A percentile compares a stretch with the other conserved stretches of the same genome.
phyloP scores from a whole-genome alignment of 495 filamentous ascomycete genomes.

The Neurospora sp. region DNA sequence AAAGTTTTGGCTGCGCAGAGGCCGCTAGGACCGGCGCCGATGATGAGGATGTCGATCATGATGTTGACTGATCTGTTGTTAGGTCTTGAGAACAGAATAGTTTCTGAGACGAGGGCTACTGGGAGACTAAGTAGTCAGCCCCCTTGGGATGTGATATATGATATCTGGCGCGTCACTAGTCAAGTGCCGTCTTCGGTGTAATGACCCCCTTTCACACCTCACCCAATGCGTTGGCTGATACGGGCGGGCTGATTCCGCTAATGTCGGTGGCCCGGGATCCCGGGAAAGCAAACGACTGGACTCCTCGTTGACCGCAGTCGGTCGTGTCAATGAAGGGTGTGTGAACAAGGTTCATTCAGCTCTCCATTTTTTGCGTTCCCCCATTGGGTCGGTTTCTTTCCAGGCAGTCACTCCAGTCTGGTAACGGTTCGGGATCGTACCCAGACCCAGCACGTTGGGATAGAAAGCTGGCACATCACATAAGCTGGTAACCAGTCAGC shows the following conservation, averaged over 20 bases:
- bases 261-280: neutral
- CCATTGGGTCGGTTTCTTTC: neutral
- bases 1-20: constrained; percentile 63
- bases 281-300: neutral
- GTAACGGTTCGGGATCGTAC: neutral
- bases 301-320: neutral
- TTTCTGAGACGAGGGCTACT: neutral
- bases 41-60: constrained; percentile 16
- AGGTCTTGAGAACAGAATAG: neutral
- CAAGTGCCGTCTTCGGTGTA: neutral
- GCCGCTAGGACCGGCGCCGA: constrained; percentile 61
- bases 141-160: neutral
- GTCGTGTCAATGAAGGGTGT: neutral
- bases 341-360: neutral
- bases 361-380: neutral
- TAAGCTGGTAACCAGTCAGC: neutral
- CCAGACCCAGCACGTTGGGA: neutral
- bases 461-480: neutral
- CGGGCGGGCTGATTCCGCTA: neutral
- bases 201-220: neutral
- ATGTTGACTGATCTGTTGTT: neutral
- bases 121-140: neutral
- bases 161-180: neutral
- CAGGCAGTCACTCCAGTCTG: neutral
- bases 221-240: neutral